Evolutionary conservation across 164 flowering plant genomes (phyloP), one percentile per base, ranked within the genome.

Genomic region (Platanus orientalis): DNA sequence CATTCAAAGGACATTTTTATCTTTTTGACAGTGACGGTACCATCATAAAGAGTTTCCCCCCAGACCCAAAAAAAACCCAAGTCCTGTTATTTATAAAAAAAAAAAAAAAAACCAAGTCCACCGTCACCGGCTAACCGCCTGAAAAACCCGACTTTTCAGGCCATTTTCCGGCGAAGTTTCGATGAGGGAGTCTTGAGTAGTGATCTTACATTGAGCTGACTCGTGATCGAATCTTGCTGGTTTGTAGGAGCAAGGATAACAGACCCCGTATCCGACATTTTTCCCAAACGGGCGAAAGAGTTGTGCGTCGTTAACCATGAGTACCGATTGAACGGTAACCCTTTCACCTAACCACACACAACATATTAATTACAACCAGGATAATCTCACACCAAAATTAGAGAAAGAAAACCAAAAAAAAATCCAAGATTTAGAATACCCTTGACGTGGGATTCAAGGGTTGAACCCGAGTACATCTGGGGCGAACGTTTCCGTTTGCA

Each of bases 221-320:
- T 45, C 20, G 96, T 83, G 54, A 94, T 66, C 61, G 89, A 76
- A 72, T 91, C 97, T 72, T 91, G 86, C 76, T 91, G 99, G 62
- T 91, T 91, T 25, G 48, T 57, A 1, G 86, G 86, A 54, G 99
- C 47, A 12, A 93, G 34, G 49, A 81, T 65, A n/a, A 71, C 30
- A 16, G 81, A 60, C 23, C 93, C 96, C 0, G 87, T 83, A 4
- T 65, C 79, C 17, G 95, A 85, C 54, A 63, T 84, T 63, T 17
- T 75, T 7, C 88, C 90, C 63, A 77, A 23, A 49, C 53, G 65
- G 7, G 99, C 89, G 60, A 80, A 94, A 2, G 99, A 49, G 57
- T 94, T 94, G 76, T 94, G 99, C 24, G 99, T 89, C 19, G 99
- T 91, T 21, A 91, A 66, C 97, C 97, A 94, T 24, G 96, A 76